Base-by-base conservation (phyloP, 2,329 filamentous ascomycete species). In the Neonectria coccinea region DNA sequence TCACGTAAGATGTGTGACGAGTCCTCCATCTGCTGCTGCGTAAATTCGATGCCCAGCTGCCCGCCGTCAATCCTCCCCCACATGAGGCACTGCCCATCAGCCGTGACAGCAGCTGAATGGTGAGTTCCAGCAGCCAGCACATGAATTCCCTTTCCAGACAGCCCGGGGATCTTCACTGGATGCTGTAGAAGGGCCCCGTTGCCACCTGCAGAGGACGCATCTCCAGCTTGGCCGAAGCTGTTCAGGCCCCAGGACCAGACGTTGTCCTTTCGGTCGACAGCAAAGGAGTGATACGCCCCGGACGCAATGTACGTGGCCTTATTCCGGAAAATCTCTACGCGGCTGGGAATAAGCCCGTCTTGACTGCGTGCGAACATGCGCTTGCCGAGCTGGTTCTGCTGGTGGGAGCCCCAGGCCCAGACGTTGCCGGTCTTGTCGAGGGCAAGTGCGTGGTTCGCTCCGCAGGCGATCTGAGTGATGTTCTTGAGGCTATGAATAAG, bases 221-320 rank as follows among this genome's bases (percentile, higher is more conserved):
- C 41, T 1, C 90, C 92, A 11, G 90, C 91, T 79, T 95, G 88
- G 65, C 89, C 90, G 75, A 90, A 94, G 77, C 89, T 91, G 82
- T 96, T 95, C 36, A 92, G 81, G n/a, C 92, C 92, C 92, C 92
- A 95, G 1, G 87, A 85, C 79, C 88, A 94, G 42, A 94, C 88
- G 47, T 87, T 85, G 48, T 88, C 90, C 27, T 86, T 85, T 44
- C 85, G 83, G 76, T 89, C 87, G 55, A 95, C 83, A 16, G 91
- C 91, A 69, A 95, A 93, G 67, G 86, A 89, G 79, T 95, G 91
- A 78, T 93, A 92, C 41, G 88, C 86, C 29, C 92, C 92, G 65
- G 78, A 81, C n/a, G 77, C 89, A 29, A 89, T 86, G 66, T 88
- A 86, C 71, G 87, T 86, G 53, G 93, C 85, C 54, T 91, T 55